A percentile compares a stretch with the other conserved stretches of the same genome.
These are phyloP conservation scores for Ogataea naganishii DNA, from an alignment of 805 yeast genomes.

Conservation along the genomic window DNA sequence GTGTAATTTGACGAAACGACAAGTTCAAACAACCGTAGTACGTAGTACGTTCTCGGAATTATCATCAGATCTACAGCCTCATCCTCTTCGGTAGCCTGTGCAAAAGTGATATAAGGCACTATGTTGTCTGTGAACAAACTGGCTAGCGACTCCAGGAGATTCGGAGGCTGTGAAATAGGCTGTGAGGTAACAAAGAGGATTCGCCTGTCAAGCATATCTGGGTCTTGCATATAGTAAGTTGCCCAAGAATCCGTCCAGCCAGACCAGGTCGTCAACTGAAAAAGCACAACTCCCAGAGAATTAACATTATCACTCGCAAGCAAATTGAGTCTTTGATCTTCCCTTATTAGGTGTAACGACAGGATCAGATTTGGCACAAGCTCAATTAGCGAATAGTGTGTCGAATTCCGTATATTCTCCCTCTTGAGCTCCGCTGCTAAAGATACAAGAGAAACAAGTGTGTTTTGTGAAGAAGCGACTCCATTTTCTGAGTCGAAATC, in stretches of 20 bases:
- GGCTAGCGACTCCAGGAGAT: slow-evolving; percentile 44
- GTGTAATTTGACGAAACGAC: slow-evolving; percentile 46
- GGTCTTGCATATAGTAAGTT: slow-evolving; percentile 38
- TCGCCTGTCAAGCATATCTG: slow-evolving; percentile 25
- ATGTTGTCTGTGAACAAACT: slow-evolving; percentile 40
- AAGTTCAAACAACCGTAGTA: slow-evolving; percentile 54
- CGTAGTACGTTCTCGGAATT: slow-evolving; percentile 58
- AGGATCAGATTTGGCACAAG: slow-evolving; percentile 55
- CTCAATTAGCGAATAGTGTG: slow-evolving; percentile 36
- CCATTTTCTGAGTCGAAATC: slow-evolving; percentile 16
- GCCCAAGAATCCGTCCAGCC: slow-evolving; percentile 69
- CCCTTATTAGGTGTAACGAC: slow-evolving; percentile 68
- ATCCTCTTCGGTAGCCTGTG: slow-evolving; percentile 56
- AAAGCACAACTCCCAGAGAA: slow-evolving; percentile 44
- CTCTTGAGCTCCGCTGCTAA: too few relatives aligned
- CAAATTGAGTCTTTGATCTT: slow-evolving; percentile 59
- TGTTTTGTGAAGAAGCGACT: too few relatives aligned
- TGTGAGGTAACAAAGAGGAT: slow-evolving; percentile 33
- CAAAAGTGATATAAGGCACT: slow-evolving; percentile 52
- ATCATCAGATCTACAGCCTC: slow-evolving; percentile 49
- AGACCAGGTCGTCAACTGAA: slow-evolving; percentile 57
- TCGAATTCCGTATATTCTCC: too few relatives aligned
- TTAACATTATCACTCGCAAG: slow-evolving; percentile 27
- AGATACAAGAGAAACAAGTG: slow-evolving; percentile 17
- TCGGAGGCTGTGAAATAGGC: slow-evolving; percentile 51